A percentile compares a stretch with the other conserved stretches of the same genome.
Evolutionary conservation across 441 rosid genomes (phyloP).

Genomic region (Rhodomyrtus psidioides): DNA sequence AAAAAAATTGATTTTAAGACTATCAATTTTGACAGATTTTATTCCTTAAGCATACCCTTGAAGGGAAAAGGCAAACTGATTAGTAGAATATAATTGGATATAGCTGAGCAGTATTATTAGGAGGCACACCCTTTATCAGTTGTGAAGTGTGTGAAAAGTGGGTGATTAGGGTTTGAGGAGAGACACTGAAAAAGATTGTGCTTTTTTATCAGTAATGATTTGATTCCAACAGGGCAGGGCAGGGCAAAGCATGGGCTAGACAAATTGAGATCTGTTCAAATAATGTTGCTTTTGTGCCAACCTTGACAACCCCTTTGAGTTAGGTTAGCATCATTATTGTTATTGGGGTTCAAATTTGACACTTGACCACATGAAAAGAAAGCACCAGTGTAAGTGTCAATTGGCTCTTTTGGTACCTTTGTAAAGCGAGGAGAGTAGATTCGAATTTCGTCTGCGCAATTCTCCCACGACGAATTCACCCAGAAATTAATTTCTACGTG

Average conservation of each 20-base stretch:
- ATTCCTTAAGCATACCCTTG: neutral
- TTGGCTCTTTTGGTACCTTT: neutral
- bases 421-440: neutral
- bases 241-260: neutral
- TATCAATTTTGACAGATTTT: neutral
- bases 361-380: neutral
- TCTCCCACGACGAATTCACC: rapidly evolving
- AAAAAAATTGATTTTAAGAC: neutral
- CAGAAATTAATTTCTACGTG: neutral
- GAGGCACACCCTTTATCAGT: neutral
- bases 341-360: neutral
- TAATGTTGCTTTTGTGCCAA: neutral
- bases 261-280: neutral
- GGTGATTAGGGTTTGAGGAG: neutral
- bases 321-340: neutral
- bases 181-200: neutral
- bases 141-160: neutral
- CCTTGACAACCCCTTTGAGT: neutral
- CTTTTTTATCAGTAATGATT: neutral
- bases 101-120: neutral
- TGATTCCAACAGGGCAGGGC: neutral
- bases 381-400: rapidly evolving
- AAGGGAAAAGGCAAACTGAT: neutral
- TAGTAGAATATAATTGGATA: neutral
- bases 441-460: neutral